Evolutionary conservation across 495 filamentous ascomycete genomes (phyloP), one percentile per base, ranked within the genome.

Genomic region (Penicillium angulare): DNA sequence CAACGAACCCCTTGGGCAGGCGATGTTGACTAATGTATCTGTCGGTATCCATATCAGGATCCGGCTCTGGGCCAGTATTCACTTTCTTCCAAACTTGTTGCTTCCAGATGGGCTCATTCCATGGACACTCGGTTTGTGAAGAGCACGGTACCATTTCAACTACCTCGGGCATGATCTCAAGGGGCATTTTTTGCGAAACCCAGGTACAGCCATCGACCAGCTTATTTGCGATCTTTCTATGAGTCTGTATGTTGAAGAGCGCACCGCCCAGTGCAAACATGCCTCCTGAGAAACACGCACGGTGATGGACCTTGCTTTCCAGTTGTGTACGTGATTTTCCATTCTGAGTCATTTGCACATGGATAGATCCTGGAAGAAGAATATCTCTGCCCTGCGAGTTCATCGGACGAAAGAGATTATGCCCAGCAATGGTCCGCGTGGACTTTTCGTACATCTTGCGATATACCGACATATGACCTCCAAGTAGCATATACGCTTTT

Each of bases 201-300:
- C 87, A 95, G 12, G 88, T 82, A 60, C 90, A 96, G 9, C 90
- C 90, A 46, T 91, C 88, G 0, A 88, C 83, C 3, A 96, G 77
- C 56, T 83, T 86, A 50, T 77, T 74, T 3, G 82, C 90, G 21
- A 90, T 79, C 47, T 86, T 76, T 15, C 90, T 72, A 60, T 95
- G 87, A 27, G 74, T 76, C 3, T 79, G 74, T 12, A 77, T 75
- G 7, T 78, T 72, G 53, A 92, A 91, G 27, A 90, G 76, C 55
- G 85, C 85, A 17, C 85, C 85, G 13, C 83, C 88, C 55, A 96
- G 75, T 2, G 79, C 90, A 47, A 91, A 84, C 87, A 93, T 92
- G 34, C 89, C 90, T 6, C 90, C 90, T n/a, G 84, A 75, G 59
- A 93, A 95, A 61, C 90, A 96, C 16, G 85, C 84, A 23, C 89